Evolutionary conservation across 306 rosid genomes (phyloP).

Genomic region (Quercus glauca): DNA sequence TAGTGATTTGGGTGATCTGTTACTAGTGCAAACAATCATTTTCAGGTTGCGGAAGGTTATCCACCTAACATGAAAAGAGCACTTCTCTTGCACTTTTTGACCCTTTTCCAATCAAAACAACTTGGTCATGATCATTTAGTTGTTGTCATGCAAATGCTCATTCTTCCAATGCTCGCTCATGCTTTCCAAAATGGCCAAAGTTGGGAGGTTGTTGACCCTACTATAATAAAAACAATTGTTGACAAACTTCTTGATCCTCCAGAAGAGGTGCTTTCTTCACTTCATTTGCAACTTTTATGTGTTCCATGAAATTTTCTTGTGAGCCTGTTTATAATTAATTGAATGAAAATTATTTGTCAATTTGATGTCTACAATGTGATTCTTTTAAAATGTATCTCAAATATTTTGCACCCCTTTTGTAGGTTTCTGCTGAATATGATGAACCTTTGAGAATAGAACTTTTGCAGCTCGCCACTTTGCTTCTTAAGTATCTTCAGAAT

Average conservation of each 20-base stretch:
- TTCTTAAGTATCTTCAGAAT: constrained; percentile 94
- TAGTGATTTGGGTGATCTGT: background rate
- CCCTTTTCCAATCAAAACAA: constrained; percentile 86
- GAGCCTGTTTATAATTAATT: background rate
- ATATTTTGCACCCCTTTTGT: constrained; percentile 26
- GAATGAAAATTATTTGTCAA: constrained; percentile 1
- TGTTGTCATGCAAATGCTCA: constrained; percentile 96
- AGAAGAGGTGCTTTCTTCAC: constrained; percentile 68
- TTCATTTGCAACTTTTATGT: background rate
- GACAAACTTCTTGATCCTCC: constrained; percentile 99
- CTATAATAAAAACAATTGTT: constrained; percentile 82
- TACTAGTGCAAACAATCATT: background rate
- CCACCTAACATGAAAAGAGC: constrained; percentile 72
- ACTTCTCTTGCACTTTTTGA: constrained; percentile 79
- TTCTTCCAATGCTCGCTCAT: constrained; percentile 99
- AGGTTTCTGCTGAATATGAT: constrained; percentile 99
- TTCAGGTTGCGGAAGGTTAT: constrained; percentile 97
- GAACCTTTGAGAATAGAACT: constrained; percentile 95
- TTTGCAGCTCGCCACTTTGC: constrained; percentile 95
- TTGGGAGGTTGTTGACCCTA: constrained; percentile 97
- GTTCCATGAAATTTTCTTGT: background rate
- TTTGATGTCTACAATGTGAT: background rate
- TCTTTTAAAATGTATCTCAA: constrained; percentile 1
- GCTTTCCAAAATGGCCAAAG: constrained; percentile 95
- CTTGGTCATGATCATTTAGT: constrained; percentile 92